Evolutionary conservation across 495 filamentous ascomycete species (phyloP), one percentile per base, ranked within the genome.

Genomic region (Corynascus novoguineensis): DNA sequence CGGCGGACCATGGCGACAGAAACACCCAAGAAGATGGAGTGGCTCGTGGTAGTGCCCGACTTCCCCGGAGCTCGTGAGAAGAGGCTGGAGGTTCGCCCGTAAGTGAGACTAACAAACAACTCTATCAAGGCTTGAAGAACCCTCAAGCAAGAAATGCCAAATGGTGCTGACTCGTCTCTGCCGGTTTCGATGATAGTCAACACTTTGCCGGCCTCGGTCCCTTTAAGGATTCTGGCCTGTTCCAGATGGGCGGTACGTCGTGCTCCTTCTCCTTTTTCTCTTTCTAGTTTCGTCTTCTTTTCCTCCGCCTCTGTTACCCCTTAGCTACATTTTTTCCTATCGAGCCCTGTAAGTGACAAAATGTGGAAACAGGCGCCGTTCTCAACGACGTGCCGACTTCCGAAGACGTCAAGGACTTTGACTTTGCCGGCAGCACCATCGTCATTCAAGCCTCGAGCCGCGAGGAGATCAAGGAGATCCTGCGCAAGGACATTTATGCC

Each of bases 11-110:
- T 80, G 77, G 68, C 78, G 27, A 42, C 66, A n/a, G 35, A 64
- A 8, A 60, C 73, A 11, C 66, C 73, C 52, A 67, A 68, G 50
- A 85, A 86, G 71, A 75, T 79, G 54, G 91, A 97, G 71, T 97
- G 86, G 84, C 79, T 97, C 10, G 86, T 90, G 62, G 84, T 96
- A 52, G 60, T 92, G 15, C 92, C 90, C 15, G 92, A 97, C 71
- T 79, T 84, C 59, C 78, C 78, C 0, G 86, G 81, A 5, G 78
- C 72, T n/a, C 68, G 86, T 62, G 73, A 78, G 48, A 87, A 86
- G 75, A 71, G 92, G 31, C 67, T 95, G 35, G 81, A 85, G 63
- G 83, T 90, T 47, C 78, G 92, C 49, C 73, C 78, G 88, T 93
- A 70, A 68, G 87, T 64, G 14, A 24, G 24, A 44, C 19, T 12